Evolutionary conservation across 495 filamentous ascomycete species (phyloP), one percentile per base, ranked within the genome.

Genomic region (Podospora pseudopauciseta): DNA sequence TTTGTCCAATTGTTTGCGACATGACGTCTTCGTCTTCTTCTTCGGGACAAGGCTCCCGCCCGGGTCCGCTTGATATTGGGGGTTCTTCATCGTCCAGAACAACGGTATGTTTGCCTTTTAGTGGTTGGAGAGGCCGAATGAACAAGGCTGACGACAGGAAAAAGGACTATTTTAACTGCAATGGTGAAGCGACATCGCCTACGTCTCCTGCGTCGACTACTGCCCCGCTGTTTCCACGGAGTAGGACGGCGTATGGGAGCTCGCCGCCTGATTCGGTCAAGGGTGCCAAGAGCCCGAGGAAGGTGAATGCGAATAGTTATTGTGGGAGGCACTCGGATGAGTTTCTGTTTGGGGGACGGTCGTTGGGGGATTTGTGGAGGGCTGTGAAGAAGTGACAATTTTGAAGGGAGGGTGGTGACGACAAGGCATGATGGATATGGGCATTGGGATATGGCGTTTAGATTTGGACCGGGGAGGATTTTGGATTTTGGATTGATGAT

Each of bases 291-390:
- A 39, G 65, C 30, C 54, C 59, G 27, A 65, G 39, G 30, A 73
- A 75, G 56, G 68, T 74, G 68, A 79, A 79, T 58, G 77, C 74
- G 58, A 60, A 79, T 71, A 78, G 74, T 67, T 76, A 76, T 65
- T 79, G 77, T 59, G 77, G 77, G 56, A 66, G 77, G 9, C 77
- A 79, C 62, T 72, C 74, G 58, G 67, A 73, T 59, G 70, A 79
- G 72, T 79, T 70, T 60, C 60, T 79, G 15, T 77, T 77, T 34
- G 71, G 72, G 3, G 75, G 75, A 3, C 71, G 68, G 62, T 69
- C 69, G 27, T 59, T 75, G 18, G 67, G 74, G 13, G 71, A 77
- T 55, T 65, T 77, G 13, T 76, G 74, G 74, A 60, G 71, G 49
- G 65, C 60, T 30, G 62, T 76, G n/a, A 73, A 67, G 34, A 49